Evolutionary conservation across 176 grass and related monocot genomes (phyloP), one percentile per base, ranked within the genome.

Genomic region (Lolium multiflorum): DNA sequence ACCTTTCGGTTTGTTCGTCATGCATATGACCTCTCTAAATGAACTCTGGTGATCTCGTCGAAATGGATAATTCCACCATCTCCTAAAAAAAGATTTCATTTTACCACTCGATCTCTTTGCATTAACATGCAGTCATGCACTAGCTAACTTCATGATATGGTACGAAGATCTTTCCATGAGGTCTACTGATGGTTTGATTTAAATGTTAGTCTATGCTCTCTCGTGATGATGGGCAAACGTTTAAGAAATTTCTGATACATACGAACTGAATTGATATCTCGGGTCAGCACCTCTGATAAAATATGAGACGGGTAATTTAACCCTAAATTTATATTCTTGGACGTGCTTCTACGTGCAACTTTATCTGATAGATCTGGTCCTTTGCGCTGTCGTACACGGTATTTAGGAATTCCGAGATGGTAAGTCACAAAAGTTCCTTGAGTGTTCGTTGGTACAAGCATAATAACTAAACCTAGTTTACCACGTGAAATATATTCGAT

Each of bases 371-470:
- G 4, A 63, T 9, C n/a, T 9, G 10, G 9, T 24, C 21, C n/a
- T 62, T 62, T 24, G 59, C 59, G 59, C 50, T 52, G 16, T 52
- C 48, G 48, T 60, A 22, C 57, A 11, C 21, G 61, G 24, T 64
- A 5, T 13, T 37, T 74, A 50, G 71, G 44, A 17, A 47, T 5
- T 47, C 41, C 11, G 8, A 25, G 15, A 48, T 49, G 18, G 39
- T 11, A 71, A 71, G 70, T 48, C 43, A 73, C 11, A 14, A 1
- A 4, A 25, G 5, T 73, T 86, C 83, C 43, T 86, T 50, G 39
- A 78, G 37, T 86, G 49, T 26, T 20, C 54, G 21, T 61, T 2
- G 38, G 65, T 72, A 16, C 57, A 76, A 79, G 67, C 66, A 66
- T 44, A 48, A 83, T 20, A 47, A 82, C 3, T 20, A 78, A 37